phyloP scores from a whole-genome alignment of 1,284 basidiomycete genomes.

The Austroboletus novae-zelandiae region DNA sequence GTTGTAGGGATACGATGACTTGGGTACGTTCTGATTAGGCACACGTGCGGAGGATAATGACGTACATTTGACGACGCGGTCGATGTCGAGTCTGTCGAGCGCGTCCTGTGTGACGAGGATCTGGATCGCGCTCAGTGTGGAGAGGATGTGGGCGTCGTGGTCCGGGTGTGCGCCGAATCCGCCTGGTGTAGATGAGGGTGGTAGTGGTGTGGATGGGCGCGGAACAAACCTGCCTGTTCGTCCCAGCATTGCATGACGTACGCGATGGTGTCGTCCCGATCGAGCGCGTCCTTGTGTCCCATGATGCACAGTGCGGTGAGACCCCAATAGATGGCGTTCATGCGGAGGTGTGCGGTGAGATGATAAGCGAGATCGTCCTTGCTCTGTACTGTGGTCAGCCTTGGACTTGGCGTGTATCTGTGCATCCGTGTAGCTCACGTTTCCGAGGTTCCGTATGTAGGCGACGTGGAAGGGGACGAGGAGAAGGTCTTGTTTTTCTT shows the following conservation, averaged over 20 bases:
- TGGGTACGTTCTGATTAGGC: not conserved
- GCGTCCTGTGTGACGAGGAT: conserved; percentile 87
- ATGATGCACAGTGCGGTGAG: conserved; percentile 85
- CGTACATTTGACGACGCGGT: conserved; percentile 73
- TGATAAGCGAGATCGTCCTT: conserved; percentile 91
- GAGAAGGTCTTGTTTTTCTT: conserved; percentile 1
- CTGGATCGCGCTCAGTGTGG: conserved; percentile 91
- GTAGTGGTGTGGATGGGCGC: conserved; percentile 1
- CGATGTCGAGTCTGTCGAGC: conserved; percentile 65
- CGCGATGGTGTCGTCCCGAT: conserved; percentile 79
- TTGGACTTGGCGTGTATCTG: too few relatives aligned
- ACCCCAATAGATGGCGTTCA: conserved; percentile 98
- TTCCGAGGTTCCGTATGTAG: conserved; percentile 57
- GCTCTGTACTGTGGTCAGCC: conserved; percentile 46
- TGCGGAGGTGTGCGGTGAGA: conserved; percentile 88
- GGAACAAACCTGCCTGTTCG: conserved; percentile 71
- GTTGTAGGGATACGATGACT: conserved; percentile 85
- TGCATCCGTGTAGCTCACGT: conserved; percentile 34
- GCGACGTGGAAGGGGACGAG: conserved; percentile 46
- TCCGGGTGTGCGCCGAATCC: conserved; percentile 90
- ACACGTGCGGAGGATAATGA: not conserved
- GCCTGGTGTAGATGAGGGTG: conserved; percentile 48
- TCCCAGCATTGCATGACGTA: conserved; percentile 97
- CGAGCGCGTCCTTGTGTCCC: conserved; percentile 73
- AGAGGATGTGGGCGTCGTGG: conserved; percentile 89